phyloP scores from a whole-genome alignment of 345 rosid species.

The Eucalyptus polyanthemos region DNA sequence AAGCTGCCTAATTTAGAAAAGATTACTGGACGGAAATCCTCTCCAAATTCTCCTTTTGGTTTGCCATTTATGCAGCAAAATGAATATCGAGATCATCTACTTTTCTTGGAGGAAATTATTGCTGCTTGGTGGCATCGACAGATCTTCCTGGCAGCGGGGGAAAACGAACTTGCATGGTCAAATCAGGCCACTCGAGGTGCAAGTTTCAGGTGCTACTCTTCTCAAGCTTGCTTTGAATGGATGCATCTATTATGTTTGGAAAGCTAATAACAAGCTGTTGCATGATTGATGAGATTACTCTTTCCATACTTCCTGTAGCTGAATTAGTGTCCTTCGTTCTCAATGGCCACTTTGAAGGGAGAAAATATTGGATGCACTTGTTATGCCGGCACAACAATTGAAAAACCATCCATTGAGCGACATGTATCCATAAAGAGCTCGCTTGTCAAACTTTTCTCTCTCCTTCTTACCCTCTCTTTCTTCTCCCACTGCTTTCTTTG shows the following conservation, averaged over 20 bases:
- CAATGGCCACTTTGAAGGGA: too few relatives aligned
- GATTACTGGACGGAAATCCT: background rate
- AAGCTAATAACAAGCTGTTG: background rate
- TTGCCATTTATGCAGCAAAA: background rate
- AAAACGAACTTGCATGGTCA: background rate
- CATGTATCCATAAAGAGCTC: too few relatives aligned
- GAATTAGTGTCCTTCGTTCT: background rate
- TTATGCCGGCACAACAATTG: too few relatives aligned
- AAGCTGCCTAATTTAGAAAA: background rate
- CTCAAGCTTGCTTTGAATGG: background rate
- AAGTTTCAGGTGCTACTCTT: background rate
- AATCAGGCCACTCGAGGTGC: background rate
- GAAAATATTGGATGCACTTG: too few relatives aligned
- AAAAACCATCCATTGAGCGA: fast-evolving
- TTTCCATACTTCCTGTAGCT: background rate
- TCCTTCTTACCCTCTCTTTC: too few relatives aligned
- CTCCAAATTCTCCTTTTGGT: background rate
- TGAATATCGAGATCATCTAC: background rate
- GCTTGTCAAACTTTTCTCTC: too few relatives aligned
- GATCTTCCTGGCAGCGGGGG: background rate
- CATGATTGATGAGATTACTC: background rate
- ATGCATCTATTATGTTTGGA: background rate
- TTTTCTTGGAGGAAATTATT: background rate
- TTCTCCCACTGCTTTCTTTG: too few relatives aligned
- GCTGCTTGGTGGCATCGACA: background rate